A percentile compares a stretch with the other conserved stretches of the same genome.
Conservation (phyloP, 345 rosid genomes). For the Aegle marmelos region DNA sequence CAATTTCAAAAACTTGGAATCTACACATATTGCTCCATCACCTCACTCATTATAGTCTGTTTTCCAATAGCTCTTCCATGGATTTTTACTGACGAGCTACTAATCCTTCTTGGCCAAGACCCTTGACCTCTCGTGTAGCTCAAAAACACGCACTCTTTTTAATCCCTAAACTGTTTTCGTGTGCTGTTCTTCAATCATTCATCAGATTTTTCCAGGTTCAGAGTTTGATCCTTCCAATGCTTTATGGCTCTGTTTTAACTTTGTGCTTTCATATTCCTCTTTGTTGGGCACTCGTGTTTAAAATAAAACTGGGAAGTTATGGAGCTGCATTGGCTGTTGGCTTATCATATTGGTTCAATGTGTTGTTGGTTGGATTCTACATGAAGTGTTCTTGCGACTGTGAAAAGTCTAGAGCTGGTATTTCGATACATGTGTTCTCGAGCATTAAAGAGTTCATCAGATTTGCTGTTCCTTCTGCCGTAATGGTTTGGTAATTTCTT, state of each 20-base stretch:
- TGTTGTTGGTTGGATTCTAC: constrained; percentile 11
- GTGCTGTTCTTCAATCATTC: constrained; percentile 18
- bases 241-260: constrained; percentile 8
- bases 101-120: constrained; percentile 15
- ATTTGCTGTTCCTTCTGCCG: constrained; percentile 21
- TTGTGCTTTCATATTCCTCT: constrained; percentile 24
- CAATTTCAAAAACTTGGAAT: constrained; percentile 21
- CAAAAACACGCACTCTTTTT: background rate
- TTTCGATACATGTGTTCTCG: constrained; percentile 16
- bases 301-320: constrained; percentile 11
- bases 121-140: background rate
- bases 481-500: constrained; percentile 26
- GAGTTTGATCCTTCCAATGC: constrained; percentile 21
- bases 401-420: constrained; percentile 19
- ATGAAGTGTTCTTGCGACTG: constrained; percentile 15
- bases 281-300: constrained; percentile 23
- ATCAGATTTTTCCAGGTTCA: constrained; percentile 20
- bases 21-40: constrained; percentile 14
- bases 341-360: constrained; percentile 29
- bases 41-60: constrained; percentile 11
- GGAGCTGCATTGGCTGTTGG: constrained; percentile 26
- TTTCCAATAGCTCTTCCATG: constrained; percentile 12
- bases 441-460: constrained; percentile 26
- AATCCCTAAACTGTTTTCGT: constrained; percentile 2
- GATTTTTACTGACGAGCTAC: constrained; percentile 20